These are phyloP conservation scores for Nemania sp. DNA, from an alignment of 2,329 filamentous ascomycete species.

Conservation along the genomic window DNA sequence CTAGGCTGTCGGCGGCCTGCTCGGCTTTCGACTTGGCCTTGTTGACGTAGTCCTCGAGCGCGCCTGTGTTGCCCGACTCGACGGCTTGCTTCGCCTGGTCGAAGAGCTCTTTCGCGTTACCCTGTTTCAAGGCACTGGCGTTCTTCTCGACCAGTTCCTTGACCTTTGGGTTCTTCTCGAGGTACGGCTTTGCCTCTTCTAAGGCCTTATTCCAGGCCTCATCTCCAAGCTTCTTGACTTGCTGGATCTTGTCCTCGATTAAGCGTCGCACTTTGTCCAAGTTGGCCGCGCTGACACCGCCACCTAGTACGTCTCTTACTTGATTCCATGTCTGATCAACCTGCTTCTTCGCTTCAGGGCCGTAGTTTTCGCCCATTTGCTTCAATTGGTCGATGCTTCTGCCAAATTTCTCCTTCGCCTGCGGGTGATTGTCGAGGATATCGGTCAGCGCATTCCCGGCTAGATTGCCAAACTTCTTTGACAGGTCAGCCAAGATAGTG, in stretches of 20 bases:
- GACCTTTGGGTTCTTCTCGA: constrained; percentile 76
- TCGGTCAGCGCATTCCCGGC: constrained; percentile 65
- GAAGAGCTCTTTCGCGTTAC: constrained; percentile 66
- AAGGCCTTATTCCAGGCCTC: constrained; percentile 73
- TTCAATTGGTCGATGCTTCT: constrained; percentile 70
- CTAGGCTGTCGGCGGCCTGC: constrained; percentile 43
- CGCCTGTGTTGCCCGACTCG: constrained; percentile 61
- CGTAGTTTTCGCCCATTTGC: constrained; percentile 68
- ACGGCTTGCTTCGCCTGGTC: constrained; percentile 63
- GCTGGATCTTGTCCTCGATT: constrained; percentile 69
- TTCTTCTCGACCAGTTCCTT: constrained; percentile 76
- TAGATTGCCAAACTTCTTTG: constrained; percentile 62
- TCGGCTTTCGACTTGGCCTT: constrained; percentile 60
- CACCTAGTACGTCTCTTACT: constrained; percentile 64
- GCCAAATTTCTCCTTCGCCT: constrained; percentile 72
- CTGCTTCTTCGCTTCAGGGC: constrained; percentile 76
- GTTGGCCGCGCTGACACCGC: constrained; percentile 58
- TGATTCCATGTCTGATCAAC: constrained; percentile 72
- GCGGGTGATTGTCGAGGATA: constrained; percentile 72
- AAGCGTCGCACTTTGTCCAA: constrained; percentile 62
- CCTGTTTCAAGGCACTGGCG: constrained; percentile 66
- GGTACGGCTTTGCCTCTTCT: constrained; percentile 70
- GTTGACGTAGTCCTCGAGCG: constrained; percentile 64
- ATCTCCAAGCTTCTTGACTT: constrained; percentile 69
- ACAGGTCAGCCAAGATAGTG: constrained; percentile 64